These are phyloP conservation scores for Fusarium lyarnte DNA, from an alignment of 2,329 filamentous ascomycete species.

Conservation along the genomic window DNA sequence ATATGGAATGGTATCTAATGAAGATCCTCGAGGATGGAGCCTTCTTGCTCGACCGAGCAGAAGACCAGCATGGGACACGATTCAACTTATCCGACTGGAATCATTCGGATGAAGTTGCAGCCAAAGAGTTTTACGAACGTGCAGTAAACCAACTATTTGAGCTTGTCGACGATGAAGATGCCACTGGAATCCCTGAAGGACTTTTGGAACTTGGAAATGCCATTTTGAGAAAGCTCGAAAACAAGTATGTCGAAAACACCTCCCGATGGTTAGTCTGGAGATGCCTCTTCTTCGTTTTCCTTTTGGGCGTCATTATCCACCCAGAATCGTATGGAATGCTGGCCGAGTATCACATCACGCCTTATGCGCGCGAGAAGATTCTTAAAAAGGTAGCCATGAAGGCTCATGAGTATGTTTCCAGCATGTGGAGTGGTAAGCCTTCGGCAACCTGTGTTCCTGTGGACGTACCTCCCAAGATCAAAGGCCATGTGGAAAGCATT, in stretches of 20 bases:
- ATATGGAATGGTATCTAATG: slow-evolving; percentile 95
- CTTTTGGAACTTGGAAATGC: slow-evolving; percentile 86
- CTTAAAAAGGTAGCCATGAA: slow-evolving; percentile 82
- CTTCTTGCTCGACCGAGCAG: slow-evolving; percentile 86
- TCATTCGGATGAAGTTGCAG: slow-evolving; percentile 81
- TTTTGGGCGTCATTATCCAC: slow-evolving; percentile 84
- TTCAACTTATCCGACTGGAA: slow-evolving; percentile 78
- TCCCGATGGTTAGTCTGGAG: slow-evolving; percentile 87
- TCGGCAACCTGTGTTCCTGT: slow-evolving; percentile 61
- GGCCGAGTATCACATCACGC: slow-evolving; percentile 90
- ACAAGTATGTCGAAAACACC: slow-evolving; percentile 76
- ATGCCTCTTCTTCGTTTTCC: slow-evolving; percentile 91
- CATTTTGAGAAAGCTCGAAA: slow-evolving; percentile 80
- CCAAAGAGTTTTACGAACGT: slow-evolving; percentile 87
- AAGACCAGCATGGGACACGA: slow-evolving; percentile 77
- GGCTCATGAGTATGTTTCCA: slow-evolving; percentile 81
- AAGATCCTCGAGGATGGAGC: slow-evolving; percentile 92
- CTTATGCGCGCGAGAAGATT: slow-evolving; percentile 86
- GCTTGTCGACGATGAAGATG: slow-evolving; percentile 84
- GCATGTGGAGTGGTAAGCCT: slow-evolving; percentile 76
- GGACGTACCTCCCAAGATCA: slow-evolving; percentile 68
- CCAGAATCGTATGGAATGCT: slow-evolving; percentile 85
- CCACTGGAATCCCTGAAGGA: slow-evolving; percentile 85
- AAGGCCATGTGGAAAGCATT: slow-evolving; percentile 76
- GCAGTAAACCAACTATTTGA: slow-evolving; percentile 85